Evolutionary conservation across 2,329 filamentous ascomycete species (phyloP).

Genomic region (Cryoendolithus antarcticus): DNA sequence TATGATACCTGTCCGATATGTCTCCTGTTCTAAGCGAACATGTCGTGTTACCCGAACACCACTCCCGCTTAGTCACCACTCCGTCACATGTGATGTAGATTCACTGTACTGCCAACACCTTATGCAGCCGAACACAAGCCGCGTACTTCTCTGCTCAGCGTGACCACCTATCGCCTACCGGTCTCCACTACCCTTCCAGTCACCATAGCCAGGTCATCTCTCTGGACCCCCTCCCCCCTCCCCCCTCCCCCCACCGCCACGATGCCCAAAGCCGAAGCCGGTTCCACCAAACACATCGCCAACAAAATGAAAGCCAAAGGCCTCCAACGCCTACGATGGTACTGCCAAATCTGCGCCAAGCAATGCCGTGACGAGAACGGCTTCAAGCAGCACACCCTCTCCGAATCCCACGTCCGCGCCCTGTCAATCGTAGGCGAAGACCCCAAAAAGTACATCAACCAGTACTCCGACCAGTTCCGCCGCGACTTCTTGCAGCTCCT

Average conservation of each 20-base stretch:
- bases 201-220: no score
- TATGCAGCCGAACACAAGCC: no score
- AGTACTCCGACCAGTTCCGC: slow-evolving; percentile 71
- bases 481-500: slow-evolving; percentile 67
- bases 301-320: slow-evolving; percentile 84
- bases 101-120: no score
- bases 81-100: no score
- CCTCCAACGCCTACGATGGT: slow-evolving; percentile 75
- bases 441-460: slow-evolving; percentile 68
- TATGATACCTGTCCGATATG: no score
- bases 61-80: no score
- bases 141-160: no score
- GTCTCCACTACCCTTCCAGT: no score
- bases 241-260: slow-evolving; percentile 21
- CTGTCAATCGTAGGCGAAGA: slow-evolving; percentile 83
- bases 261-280: slow-evolving; percentile 88
- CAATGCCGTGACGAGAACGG: slow-evolving; percentile 78
- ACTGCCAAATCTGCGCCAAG: slow-evolving; percentile 67
- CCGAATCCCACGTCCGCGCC: slow-evolving; percentile 76
- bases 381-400: slow-evolving; percentile 70
- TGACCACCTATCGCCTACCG: no score
- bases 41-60: no score
- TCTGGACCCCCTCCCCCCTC: no score
- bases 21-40: no score
- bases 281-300: slow-evolving; percentile 76